Base-by-base conservation (phyloP, 1,139 yeast species). In the Blastobotrys proliferans region DNA sequence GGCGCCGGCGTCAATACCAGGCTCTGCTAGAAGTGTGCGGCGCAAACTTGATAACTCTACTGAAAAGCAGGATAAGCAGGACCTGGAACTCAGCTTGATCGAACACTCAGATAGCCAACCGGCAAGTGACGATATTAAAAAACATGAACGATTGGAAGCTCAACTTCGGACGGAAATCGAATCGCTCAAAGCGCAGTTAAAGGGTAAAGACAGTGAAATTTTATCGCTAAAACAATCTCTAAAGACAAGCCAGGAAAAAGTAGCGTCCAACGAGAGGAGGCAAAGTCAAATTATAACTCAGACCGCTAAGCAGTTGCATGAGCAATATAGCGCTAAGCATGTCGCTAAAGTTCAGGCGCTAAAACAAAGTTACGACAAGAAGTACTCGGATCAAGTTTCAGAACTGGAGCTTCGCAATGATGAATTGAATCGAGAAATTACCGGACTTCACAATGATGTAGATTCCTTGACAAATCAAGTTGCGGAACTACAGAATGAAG, bases 311-410 rank as follows among this genome's bases (percentile, higher is more conserved):
- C 84, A 79, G 51, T 66, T 83, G 11, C 83, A 82, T 55, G 68
- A 73, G 19, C 86, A 81, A 55, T 83, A 83, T 57, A 73, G 83
- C 2, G 75, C 79, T 40, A 83, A 83, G 56, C 92, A 83, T 56
- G 83, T 77, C 52, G 73, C 74, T 46, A 82, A 82, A 54, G 81
- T 80, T 5, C 68, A 68, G 20, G 71, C 75, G 25, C 60, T 79
- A 51, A 76, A 75, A 55, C 70, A 69, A 46, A 75, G 74, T 6
- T 75, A 75, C 54, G 66, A 76, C 55, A 69, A 69, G 45, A 74
- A 75, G 13, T 74, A 74, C 56, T 64, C 70, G 43, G 63, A 63
- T 24, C 71, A 71, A 50, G 56, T 75, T 21, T 67, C 69, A 66
- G 45, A 68, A 68, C 38, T 61, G 69, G 48, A 67, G 44, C 79